Evolutionary conservation across 495 filamentous ascomycete species (phyloP), one percentile per base, ranked within the genome.

Genomic region (Pseudomonodictys pantanalensis): DNA sequence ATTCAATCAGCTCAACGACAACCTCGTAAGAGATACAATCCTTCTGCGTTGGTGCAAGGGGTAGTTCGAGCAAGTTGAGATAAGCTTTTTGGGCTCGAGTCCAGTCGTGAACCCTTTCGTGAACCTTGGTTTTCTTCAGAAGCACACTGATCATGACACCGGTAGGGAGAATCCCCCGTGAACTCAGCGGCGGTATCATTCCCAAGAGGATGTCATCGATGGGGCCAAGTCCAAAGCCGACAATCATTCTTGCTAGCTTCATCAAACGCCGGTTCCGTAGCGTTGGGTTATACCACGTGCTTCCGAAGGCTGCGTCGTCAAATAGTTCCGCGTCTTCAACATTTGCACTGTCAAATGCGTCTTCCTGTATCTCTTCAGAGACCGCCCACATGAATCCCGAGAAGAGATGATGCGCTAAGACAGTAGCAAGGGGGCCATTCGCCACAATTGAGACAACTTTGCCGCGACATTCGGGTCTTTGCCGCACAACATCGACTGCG

Each of bases 331-430:
- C 25, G 5, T 52, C 48, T 52, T 52, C 48, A 17, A 23, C 48
- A 18, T 15, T 35, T 4, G 48, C 23, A 17, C 17, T 7, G 11
- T 15, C 48, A 26, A 52, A 18, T 6, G 12, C 18, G 11, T 52
- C 48, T 15, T 6, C 6, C 12, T 32, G 5, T 3, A 52, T 38
- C 5, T 9, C 7, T 33, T 7, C 5, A 4, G 48, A 52, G 5
- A 52, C 15, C 23, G 48, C 48, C 48, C 48, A 52, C 26, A 52
- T 52, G 29, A 52, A 52, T 8, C 26, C 48, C 5, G 48, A 52
- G 20, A 52, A 52, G 4, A 52, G 9, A 30, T 52, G 48, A 6
- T 52, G 48, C 11, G 48, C 6, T 8, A 52, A 30, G 23, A 52
- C 12, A 8, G 15, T 35, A 17, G 48, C 26, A 4, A 32, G 29